phyloP scores from a whole-genome alignment of 306 rosid genomes.

The Dicorynia guianensis region DNA sequence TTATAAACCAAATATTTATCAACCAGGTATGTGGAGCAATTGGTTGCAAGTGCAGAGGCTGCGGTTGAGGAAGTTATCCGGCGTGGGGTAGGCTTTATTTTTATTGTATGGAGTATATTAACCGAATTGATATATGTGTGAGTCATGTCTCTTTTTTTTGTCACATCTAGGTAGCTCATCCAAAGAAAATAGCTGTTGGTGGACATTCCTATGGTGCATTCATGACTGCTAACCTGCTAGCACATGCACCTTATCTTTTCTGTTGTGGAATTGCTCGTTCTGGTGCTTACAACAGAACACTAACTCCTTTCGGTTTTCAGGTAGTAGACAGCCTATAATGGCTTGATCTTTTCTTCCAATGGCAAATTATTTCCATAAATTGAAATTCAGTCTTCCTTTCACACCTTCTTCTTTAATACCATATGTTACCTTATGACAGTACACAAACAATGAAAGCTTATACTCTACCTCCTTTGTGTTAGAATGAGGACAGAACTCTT shows the following conservation, averaged over 20 bases:
- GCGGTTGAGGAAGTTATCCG: constrained; percentile 91
- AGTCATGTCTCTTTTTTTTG: constrained; percentile 36
- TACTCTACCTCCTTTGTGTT: constrained; percentile 33
- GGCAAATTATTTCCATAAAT: constrained; percentile 7
- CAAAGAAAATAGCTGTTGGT: constrained; percentile 90
- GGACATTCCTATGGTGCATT: constrained; percentile 99
- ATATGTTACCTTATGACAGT: constrained; percentile 31
- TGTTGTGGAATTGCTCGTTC: constrained; percentile 99
- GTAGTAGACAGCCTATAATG: constrained; percentile 41
- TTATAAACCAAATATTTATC: constrained; percentile 35
- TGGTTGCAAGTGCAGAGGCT: constrained; percentile 96
- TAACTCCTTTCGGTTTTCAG: constrained; percentile 99
- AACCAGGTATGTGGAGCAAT: constrained; percentile 88
- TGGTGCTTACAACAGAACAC: constrained; percentile 98
- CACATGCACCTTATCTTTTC: constrained; percentile 98
- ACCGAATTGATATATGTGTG: constrained; percentile 26
- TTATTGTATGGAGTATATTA: constrained; percentile 12
- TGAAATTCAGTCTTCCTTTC: neutral
- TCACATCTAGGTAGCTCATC: constrained; percentile 84
- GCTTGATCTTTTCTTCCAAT: neutral
- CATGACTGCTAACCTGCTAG: constrained; percentile 98
- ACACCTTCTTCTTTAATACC: constrained; percentile 2
- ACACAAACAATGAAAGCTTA: constrained; percentile 25
- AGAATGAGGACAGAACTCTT: constrained; percentile 98
- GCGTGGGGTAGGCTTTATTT: constrained; percentile 78